Percentiles rank a stretch among this genome's conserved stretches.
Evolutionary conservation across 805 yeast species (phyloP).

Genomic region (Starmerella stigmatis): DNA sequence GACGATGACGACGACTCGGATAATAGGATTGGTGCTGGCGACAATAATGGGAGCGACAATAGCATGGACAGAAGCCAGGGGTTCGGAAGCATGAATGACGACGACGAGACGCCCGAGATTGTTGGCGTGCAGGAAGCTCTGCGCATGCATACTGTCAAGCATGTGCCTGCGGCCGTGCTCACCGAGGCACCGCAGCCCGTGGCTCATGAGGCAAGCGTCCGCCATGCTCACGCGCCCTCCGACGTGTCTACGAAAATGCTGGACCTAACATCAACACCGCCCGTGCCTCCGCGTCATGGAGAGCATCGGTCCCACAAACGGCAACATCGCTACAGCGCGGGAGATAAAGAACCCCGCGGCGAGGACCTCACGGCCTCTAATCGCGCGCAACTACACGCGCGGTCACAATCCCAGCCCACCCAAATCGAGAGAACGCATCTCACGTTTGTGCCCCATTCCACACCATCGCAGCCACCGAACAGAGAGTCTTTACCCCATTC

Average conservation of each 20-base stretch:
- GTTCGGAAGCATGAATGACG: neutral
- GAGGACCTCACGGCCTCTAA: neutral
- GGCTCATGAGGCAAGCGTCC: neutral
- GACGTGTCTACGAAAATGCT: no score
- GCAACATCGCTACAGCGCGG: neutral
- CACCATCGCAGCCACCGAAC: neutral
- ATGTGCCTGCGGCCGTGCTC: neutral
- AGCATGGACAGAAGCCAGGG: neutral
- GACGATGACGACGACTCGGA: conserved; percentile 2
- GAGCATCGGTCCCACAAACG: neutral
- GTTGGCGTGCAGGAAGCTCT: neutral
- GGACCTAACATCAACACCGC: no score
- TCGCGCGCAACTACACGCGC: neutral
- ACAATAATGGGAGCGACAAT: no score
- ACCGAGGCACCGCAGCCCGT: neutral
- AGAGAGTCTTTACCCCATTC: neutral
- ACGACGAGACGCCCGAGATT: neutral
- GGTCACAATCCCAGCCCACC: neutral
- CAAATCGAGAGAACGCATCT: no score
- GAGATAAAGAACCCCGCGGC: no score
- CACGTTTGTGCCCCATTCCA: no score
- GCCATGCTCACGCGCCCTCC: neutral
- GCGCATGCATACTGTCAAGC: neutral
- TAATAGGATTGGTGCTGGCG: no score
- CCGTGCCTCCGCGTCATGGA: conserved; percentile 1